Conservation (phyloP, 805 yeast species). For the Candida arabinofermentans region DNA sequence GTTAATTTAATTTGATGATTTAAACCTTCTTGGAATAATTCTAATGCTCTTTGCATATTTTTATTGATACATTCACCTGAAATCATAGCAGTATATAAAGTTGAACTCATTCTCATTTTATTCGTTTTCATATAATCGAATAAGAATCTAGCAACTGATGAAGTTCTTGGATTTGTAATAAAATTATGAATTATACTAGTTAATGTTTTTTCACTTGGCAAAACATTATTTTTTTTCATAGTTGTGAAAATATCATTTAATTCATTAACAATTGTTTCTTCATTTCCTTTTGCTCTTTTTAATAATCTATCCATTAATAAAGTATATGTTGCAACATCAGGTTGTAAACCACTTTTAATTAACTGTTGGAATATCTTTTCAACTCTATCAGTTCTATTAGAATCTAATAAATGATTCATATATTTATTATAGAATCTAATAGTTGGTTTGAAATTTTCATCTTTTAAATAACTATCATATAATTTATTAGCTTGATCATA, state of each 20-base stretch:
- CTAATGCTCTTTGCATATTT: constrained; percentile 37
- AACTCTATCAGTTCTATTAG: constrained; percentile 41
- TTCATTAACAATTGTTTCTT: constrained; percentile 31
- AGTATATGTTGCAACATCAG: constrained; percentile 63
- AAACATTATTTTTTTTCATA: constrained; percentile 36
- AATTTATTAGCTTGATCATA: constrained; percentile 37
- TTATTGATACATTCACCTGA: constrained; percentile 44
- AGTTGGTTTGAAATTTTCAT: constrained; percentile 35
- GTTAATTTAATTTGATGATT: constrained; percentile 32
- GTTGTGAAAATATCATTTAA: constrained; percentile 25
- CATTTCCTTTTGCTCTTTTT: constrained; percentile 43
- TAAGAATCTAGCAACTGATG: constrained; percentile 48
- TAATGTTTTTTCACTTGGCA: constrained; percentile 41
- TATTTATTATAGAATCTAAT: constrained; percentile 50
- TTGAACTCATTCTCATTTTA: constrained; percentile 31
- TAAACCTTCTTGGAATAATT: constrained; percentile 35
- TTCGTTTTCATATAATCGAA: constrained; percentile 37
- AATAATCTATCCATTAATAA: constrained; percentile 51
- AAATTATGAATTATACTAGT: constrained; percentile 53
- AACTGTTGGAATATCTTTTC: constrained; percentile 45
- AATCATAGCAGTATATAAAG: constrained; percentile 44
- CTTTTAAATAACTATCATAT: constrained; percentile 21
- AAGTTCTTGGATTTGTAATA: constrained; percentile 41
- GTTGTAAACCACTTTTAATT: constrained; percentile 37
- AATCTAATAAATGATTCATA: constrained; percentile 38